Evolutionary conservation across 108 stramenopile species (phyloP).

Genomic region (Nitzschia sp.): DNA sequence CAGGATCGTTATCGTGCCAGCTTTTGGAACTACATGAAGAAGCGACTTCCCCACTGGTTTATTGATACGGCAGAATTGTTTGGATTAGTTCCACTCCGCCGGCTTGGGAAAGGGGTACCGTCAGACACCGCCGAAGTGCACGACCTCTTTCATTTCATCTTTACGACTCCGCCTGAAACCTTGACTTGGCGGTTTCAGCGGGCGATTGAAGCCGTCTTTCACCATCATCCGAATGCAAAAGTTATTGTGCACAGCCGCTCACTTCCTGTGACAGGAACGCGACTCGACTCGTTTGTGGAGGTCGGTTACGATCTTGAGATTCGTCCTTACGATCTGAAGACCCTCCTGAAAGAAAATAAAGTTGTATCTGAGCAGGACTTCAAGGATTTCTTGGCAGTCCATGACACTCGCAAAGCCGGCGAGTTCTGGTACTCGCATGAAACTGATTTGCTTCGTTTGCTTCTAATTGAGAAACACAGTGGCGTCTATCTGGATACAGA

Average conservation of each 20-base stretch:
- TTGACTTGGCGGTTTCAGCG: conserved; percentile 14
- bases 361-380: background rate
- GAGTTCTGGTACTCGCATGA: conserved; percentile 8
- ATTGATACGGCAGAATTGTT: conserved; percentile 13
- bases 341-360: background rate
- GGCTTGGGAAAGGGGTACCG: conserved; percentile 8
- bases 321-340: background rate
- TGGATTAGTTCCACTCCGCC: conserved; percentile 16
- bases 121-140: background rate
- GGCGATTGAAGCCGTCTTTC: conserved; percentile 25
- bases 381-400: background rate
- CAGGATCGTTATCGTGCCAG: conserved; percentile 25
- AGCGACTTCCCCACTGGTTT: conserved; percentile 17
- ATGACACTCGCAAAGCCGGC: background rate
- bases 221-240: conserved; percentile 26
- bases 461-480: background rate
- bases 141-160: conserved; percentile 25
- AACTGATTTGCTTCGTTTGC: conserved; percentile 5
- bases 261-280: background rate
- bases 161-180: conserved; percentile 2
- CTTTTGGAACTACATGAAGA: conserved; percentile 23
- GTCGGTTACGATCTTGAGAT: conserved; percentile 4
- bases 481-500: conserved; percentile 6
- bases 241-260: conserved; percentile 7
- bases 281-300: background rate